phyloP scores from a whole-genome alignment of 2,329 filamentous ascomycete genomes.

The Talaromyces sp. region DNA sequence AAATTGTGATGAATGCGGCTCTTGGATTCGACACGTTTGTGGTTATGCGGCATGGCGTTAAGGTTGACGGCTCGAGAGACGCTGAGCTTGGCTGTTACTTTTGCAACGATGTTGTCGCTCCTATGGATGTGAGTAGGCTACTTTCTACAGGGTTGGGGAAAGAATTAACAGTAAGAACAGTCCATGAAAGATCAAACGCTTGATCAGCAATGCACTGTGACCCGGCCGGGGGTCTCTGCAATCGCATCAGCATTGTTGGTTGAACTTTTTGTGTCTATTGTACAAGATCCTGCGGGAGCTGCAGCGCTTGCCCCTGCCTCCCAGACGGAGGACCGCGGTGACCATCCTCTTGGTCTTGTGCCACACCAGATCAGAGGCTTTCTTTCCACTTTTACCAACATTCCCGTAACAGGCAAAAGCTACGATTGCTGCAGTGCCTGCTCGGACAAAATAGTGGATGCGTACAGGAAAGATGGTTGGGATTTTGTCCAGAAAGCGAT shows the following conservation, averaged over 20 bases:
- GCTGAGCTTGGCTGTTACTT: slow-evolving; percentile 89
- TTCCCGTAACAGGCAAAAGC: slow-evolving; percentile 51
- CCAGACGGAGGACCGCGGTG: slow-evolving; percentile 26
- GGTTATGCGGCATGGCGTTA: slow-evolving; percentile 88
- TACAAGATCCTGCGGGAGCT: slow-evolving; percentile 68
- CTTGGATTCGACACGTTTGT: slow-evolving; percentile 96
- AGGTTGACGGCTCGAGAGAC: slow-evolving; percentile 50
- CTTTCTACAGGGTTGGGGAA: slow-evolving; percentile 9
- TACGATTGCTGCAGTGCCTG: slow-evolving; percentile 61
- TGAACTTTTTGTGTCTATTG: slow-evolving; percentile 77
- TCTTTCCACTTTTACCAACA: slow-evolving; percentile 54
- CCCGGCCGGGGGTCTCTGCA: slow-evolving; percentile 82
- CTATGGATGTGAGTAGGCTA: slow-evolving; percentile 68
- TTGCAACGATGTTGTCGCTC: slow-evolving; percentile 95
- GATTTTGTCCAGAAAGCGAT: slow-evolving; percentile 55
- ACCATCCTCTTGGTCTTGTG: slow-evolving; percentile 48
- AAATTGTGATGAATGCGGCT: slow-evolving; percentile 95
- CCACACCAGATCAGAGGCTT: slow-evolving; percentile 62
- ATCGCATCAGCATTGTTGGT: slow-evolving; percentile 89
- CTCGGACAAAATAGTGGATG: slow-evolving; percentile 48
- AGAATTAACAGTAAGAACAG: slow-evolving; percentile 39
- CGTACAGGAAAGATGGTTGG: slow-evolving; percentile 54
- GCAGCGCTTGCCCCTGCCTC: slow-evolving; percentile 34
- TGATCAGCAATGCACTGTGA: slow-evolving; percentile 97
- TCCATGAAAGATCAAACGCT: slow-evolving; percentile 91